Percentiles rank a stretch among this genome's conserved stretches.
Conservation (phyloP, 495 filamentous ascomycete genomes). For the Lasiosphaeria ovina region DNA sequence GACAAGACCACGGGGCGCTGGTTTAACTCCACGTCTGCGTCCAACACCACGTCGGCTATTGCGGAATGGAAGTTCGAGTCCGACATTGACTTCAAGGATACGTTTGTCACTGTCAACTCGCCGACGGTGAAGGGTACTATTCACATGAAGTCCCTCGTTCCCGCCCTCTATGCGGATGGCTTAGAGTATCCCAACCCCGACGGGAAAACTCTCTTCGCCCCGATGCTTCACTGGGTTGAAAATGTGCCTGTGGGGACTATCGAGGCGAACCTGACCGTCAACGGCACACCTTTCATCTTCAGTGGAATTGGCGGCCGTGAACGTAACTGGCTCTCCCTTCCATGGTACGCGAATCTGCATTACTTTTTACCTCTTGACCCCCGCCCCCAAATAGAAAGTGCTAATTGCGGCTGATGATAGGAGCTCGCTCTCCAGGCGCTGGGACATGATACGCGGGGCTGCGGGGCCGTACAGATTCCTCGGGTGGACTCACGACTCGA, state of each 20-base stretch:
- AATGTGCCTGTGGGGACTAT: conserved; percentile 4
- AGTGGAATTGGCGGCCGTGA: conserved; percentile 10
- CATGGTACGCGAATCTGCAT: no score
- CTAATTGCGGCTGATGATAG: no score
- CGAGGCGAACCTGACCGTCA: conserved; percentile 10
- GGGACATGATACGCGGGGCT: conserved; percentile 8
- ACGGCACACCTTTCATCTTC: conserved; percentile 6
- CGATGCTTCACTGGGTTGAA: conserved; percentile 8
- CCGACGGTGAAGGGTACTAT: conserved; percentile 7
- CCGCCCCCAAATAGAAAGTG: no score
- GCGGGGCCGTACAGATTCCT: conserved; percentile 6
- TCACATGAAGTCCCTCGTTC: conserved; percentile 1
- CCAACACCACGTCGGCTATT: no score
- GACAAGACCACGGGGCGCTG: background rate
- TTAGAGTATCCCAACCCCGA: conserved; percentile 6
- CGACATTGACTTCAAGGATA: conserved; percentile 4
- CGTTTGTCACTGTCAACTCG: conserved; percentile 7
- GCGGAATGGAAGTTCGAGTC: conserved; percentile 8
- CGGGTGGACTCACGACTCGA: conserved; percentile 6
- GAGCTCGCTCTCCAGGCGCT: conserved; percentile 3
- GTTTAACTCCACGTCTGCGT: background rate
- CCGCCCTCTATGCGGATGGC: conserved; percentile 9
- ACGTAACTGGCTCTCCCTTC: no score
- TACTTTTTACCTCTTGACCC: no score
- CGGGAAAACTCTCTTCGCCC: conserved; percentile 3